Conservation (phyloP, 139 green algal species). For the Gonium pectorale region DNA sequence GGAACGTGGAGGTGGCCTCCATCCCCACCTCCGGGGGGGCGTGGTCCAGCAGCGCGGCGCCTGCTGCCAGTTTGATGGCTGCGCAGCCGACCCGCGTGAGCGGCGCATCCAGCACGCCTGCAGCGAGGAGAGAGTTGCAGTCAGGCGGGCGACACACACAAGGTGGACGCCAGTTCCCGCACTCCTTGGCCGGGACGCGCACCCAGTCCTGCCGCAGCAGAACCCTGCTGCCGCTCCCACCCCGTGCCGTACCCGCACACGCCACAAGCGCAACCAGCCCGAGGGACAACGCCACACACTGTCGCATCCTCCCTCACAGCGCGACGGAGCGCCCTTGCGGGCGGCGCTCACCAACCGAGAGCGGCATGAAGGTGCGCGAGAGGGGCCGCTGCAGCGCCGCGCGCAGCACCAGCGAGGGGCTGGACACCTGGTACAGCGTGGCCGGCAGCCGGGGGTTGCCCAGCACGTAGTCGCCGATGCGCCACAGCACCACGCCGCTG, state of each 20-base stretch:
- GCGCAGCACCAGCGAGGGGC: conserved; percentile 11
- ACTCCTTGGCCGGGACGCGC: no score
- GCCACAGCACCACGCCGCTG: conserved; percentile 29
- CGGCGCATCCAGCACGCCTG: conserved; percentile 32
- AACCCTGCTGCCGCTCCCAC: no score
- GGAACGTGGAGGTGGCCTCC: conserved; percentile 12
- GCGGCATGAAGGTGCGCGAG: conserved; percentile 4
- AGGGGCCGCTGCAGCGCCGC: conserved; percentile 32
- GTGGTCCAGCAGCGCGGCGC: not conserved
- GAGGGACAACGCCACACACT: no score
- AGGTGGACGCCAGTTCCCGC: no score
- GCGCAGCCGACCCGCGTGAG: not conserved
- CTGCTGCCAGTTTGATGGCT: not conserved
- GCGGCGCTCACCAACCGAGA: not conserved
- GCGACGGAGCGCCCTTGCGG: not conserved
- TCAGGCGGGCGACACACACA: no score
- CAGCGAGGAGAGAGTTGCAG: not conserved
- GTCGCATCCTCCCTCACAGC: not conserved
- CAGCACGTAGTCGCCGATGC: conserved; percentile 23
- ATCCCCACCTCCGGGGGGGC: conserved; percentile 3
- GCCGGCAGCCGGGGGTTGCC: conserved; percentile 11
- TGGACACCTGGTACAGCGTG: conserved; percentile 30
- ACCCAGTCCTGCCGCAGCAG: no score
- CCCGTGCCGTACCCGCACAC: no score
- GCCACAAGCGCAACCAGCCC: no score